Conservation (phyloP, 108 stramenopile genomes). For the Aurantiochytrium sp. region DNA sequence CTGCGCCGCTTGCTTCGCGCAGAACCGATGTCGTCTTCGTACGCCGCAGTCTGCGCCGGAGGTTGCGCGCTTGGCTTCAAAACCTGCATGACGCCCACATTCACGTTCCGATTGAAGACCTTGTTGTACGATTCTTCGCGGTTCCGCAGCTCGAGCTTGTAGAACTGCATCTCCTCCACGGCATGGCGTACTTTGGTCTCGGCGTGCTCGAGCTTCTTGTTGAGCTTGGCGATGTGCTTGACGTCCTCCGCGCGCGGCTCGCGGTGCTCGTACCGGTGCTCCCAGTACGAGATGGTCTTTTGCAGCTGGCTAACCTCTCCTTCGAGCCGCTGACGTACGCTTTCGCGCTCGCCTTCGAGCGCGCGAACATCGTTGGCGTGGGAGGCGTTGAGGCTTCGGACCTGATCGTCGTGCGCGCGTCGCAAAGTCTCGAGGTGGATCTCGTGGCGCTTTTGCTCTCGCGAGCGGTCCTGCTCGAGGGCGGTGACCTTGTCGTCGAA, state of each 20-base stretch:
- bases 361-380: background rate
- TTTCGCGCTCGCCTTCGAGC: background rate
- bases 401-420: background rate
- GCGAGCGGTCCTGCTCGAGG: background rate
- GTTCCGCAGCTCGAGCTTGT: constrained; percentile 64
- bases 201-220: constrained; percentile 24
- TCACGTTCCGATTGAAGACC: constrained; percentile 49
- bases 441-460: background rate
- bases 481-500: background rate
- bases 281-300: background rate
- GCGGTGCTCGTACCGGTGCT: constrained; percentile 27
- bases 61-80: background rate
- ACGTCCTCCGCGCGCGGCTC: background rate
- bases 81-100: constrained; percentile 58
- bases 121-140: constrained; percentile 64
- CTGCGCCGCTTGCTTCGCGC: background rate
- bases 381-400: background rate
- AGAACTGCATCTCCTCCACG: constrained; percentile 54
- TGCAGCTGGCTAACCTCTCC: background rate
- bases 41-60: no score
- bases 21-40: constrained; percentile 14
- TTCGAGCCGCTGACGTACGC: background rate
- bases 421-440: background rate
- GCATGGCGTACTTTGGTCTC: constrained; percentile 35
- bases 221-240: constrained; percentile 1